A percentile compares a stretch with the other conserved stretches of the same genome.
Evolutionary conservation across 306 rosid genomes (phyloP).

Genomic region (Dryas drummondii): DNA sequence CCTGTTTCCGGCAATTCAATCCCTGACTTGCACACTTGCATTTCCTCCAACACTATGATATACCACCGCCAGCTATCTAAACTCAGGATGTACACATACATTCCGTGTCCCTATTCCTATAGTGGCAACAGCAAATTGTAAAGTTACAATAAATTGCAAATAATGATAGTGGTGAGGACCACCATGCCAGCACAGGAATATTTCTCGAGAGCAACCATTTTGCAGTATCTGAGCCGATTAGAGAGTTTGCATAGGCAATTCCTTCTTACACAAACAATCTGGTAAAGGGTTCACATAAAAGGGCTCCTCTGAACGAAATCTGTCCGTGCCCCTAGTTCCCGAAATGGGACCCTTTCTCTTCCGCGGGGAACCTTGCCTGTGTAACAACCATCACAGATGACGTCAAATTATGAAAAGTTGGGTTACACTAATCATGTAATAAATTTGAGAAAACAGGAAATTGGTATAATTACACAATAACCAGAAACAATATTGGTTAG

Average conservation of each 20-base stretch:
- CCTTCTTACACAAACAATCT: conserved; percentile 73
- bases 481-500: background rate
- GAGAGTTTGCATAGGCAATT: conserved; percentile 33
- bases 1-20: conserved; percentile 3
- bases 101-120: conserved; percentile 22
- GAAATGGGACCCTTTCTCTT: conserved; percentile 90
- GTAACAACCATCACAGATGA: conserved; percentile 18
- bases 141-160: conserved; percentile 8
- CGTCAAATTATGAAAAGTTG: background rate
- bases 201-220: conserved; percentile 15
- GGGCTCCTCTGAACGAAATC: conserved; percentile 94
- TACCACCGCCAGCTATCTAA: conserved; percentile 15
- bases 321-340: conserved; percentile 82
- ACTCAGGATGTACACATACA: conserved; percentile 35
- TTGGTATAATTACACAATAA: background rate
- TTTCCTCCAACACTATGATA: conserved; percentile 26
- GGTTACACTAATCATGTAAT: background rate
- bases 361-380: conserved; percentile 76
- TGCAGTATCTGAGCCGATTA: conserved; percentile 24
- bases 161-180: conserved; percentile 12
- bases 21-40: conserved; percentile 21
- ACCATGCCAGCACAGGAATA: conserved; percentile 5
- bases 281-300: conserved; percentile 89
- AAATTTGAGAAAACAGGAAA: conserved; percentile 10
- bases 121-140: conserved; percentile 21